Evolutionary conservation across 139 green algal species (phyloP).

Genomic region (Closterium sp.): DNA sequence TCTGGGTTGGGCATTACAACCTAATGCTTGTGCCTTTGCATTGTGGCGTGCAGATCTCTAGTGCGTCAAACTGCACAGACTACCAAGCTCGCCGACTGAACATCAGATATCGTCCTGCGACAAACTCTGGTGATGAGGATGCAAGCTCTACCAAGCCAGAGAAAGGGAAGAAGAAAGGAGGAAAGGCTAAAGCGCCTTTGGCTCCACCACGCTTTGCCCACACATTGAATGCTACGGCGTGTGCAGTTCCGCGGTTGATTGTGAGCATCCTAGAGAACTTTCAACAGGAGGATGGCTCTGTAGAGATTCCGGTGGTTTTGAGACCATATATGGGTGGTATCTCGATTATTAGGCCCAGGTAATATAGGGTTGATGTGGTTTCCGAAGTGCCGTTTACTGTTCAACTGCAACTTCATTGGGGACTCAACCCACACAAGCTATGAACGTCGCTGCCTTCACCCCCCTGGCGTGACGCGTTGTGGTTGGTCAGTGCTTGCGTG

Average conservation of each 20-base stretch:
- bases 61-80: slow-evolving; percentile 98
- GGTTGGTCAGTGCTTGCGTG: neutral
- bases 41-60: slow-evolving; percentile 55
- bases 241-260: slow-evolving; percentile 94
- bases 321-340: slow-evolving; percentile 89
- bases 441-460: no score
- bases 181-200: slow-evolving; percentile 52
- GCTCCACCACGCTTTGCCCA: slow-evolving; percentile 83
- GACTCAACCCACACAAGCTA: neutral
- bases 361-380: neutral
- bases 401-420: neutral
- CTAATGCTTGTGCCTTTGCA: neutral
- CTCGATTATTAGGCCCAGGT: slow-evolving; percentile 17
- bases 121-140: neutral
- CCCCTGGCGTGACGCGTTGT: neutral
- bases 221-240: slow-evolving; percentile 96
- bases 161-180: slow-evolving; percentile 49
- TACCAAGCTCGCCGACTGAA: slow-evolving; percentile 94
- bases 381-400: neutral
- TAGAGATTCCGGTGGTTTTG: slow-evolving; percentile 82
- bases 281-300: slow-evolving; percentile 86
- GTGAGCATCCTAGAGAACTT: slow-evolving; percentile 97
- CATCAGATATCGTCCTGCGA: slow-evolving; percentile 67
- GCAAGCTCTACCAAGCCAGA: neutral
- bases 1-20: neutral